These are phyloP conservation scores for Barnettozyma pratensis DNA, from an alignment of 805 yeast species.

Conservation along the genomic window DNA sequence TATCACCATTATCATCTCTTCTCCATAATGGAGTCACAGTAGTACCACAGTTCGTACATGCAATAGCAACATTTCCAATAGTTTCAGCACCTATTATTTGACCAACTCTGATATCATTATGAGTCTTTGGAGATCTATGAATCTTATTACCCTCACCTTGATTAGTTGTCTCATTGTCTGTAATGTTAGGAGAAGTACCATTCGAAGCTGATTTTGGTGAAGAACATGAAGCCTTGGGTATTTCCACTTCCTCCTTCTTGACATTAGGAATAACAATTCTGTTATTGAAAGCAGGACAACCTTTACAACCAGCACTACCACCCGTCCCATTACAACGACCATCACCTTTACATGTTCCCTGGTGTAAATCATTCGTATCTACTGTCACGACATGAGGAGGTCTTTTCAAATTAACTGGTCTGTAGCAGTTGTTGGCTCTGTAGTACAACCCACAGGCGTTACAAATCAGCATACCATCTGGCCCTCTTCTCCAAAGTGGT, in stretches of 20 bases:
- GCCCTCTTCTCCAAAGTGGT: conserved; percentile 90
- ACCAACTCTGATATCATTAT: conserved; percentile 7
- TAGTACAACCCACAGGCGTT: conserved; percentile 92
- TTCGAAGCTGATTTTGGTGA: background rate
- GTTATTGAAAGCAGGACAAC: conserved; percentile 81
- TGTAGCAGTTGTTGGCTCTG: conserved; percentile 84
- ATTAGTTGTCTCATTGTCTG: background rate
- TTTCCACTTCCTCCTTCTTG: conserved; percentile 7
- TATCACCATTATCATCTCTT: conserved; percentile 73
- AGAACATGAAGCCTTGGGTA: background rate
- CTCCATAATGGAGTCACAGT: conserved; percentile 88
- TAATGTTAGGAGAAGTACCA: background rate
- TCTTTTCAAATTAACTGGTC: conserved; percentile 80
- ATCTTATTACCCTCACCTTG: background rate
- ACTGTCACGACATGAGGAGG: conserved; percentile 80
- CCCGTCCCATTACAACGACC: conserved; percentile 85
- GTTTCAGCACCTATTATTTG: conserved; percentile 20
- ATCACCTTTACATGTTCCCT: conserved; percentile 25
- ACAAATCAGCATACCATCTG: conserved; percentile 85
- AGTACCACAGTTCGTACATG: conserved; percentile 80
- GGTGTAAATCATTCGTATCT: conserved; percentile 32
- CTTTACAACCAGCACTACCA: conserved; percentile 71
- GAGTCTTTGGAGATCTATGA: background rate
- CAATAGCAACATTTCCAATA: conserved; percentile 52
- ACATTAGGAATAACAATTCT: conserved; percentile 38